Base-by-base conservation (phyloP, 306 rosid species). In the Prunus padus region DNA sequence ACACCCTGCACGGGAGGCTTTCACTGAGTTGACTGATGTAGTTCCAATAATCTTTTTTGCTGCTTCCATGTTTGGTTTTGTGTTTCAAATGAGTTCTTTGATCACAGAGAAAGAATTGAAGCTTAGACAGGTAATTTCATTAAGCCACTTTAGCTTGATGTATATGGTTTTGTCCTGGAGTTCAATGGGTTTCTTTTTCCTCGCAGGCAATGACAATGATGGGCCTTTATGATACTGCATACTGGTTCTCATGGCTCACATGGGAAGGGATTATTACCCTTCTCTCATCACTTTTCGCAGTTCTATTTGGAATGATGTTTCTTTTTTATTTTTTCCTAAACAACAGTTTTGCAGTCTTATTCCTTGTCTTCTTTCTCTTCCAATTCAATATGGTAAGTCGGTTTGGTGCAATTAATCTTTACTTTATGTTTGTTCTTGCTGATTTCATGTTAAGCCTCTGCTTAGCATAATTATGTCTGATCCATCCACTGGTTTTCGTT, bases 201-300 rank as follows among this genome's bases (percentile, higher is more conserved):
- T 20, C 61, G 46, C 85, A 94, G 98, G 90, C 96, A 72, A 94
- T 94, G 98, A 73, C 76, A 16, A 87, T 94, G 89, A 94, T 94
- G 97, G 98, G 98, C 67, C 93, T 94, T 59, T 94, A 84, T 26
- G 98, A 94, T 77, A 80, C 89, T 68, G 96, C 97, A 28, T 94
- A 94, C 82, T 94, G 98, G 96, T 72, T 90, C 55, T 91, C 98
- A 52, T 94, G 97, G 97, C 86, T 94, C 74, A 69, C 89, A 28
- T 94, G 97, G 98, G 98, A 94, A 74, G 86, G 91, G 60, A 59
- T 87, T 68, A 76, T 87, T 40, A 76, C 87, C 8, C 62, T 94
- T 20, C 9, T 94, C 74, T 86, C 96, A n/a, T 85, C 98, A 44
- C 83, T 94, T 59, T 87, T 94, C 65, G 61, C 89, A 69, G 90